phyloP scores from a whole-genome alignment of 164 flowering plant species.

The Magnolia officinalis region DNA sequence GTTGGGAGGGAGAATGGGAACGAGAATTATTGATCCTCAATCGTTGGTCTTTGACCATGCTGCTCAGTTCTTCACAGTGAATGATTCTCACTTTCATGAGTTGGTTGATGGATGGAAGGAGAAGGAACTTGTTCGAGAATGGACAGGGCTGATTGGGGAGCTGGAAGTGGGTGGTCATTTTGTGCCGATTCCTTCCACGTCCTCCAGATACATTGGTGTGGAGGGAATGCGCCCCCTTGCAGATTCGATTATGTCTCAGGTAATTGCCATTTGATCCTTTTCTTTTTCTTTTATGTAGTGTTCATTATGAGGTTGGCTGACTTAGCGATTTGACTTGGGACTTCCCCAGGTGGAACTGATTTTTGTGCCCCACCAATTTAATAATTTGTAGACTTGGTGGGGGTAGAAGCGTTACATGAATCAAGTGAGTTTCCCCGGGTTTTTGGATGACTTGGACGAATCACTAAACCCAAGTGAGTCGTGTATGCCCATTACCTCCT shows the following conservation, averaged over 20 bases:
- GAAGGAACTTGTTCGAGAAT: slow-evolving; percentile 58
- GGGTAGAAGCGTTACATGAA: no score
- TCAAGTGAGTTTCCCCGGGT: no score
- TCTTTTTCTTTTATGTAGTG: background rate
- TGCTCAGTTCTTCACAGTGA: slow-evolving; percentile 87
- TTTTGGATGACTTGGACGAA: no score
- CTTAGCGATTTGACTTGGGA: background rate
- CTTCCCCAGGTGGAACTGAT: background rate
- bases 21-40: slow-evolving; percentile 71
- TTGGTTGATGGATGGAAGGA: slow-evolving; percentile 72
- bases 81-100: slow-evolving; percentile 60
- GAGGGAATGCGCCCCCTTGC: slow-evolving; percentile 95
- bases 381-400: no score
- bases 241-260: slow-evolving; percentile 77
- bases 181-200: slow-evolving; percentile 40
- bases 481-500: no score
- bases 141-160: slow-evolving; percentile 81
- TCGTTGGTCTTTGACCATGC: slow-evolving; percentile 82
- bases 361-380: no score
- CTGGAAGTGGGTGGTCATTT: slow-evolving; percentile 77
- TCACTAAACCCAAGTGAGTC: no score
- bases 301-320: background rate
- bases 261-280: slow-evolving; percentile 11
- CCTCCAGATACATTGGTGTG: slow-evolving; percentile 70
- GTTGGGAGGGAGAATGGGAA: slow-evolving; percentile 95